Base-by-base conservation (phyloP, 1,139 yeast genomes). In the Arxiozyma bovina region DNA sequence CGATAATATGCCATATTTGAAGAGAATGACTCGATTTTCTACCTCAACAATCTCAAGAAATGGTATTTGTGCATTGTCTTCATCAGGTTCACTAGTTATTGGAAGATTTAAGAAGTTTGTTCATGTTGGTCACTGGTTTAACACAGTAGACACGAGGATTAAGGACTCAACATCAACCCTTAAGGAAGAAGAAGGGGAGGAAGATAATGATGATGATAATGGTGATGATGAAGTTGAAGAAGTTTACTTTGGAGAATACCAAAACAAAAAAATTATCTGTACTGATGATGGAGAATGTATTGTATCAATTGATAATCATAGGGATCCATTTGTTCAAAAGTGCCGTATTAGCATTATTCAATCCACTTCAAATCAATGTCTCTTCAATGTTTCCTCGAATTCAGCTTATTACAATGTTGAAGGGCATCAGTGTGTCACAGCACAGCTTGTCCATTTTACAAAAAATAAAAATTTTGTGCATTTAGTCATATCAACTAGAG, bases 401-500 rank as follows among this genome's bases (percentile, higher is more conserved):
- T n/a, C 43, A 17, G 25, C 21, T 7, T 34, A 21, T 27, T 18
- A 46, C 23, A 20, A 11, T 20, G 20, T 46, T 4, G 49, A 46
- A 34, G 49, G 43, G n/a, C 30, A 56, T n/a, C 52, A 25, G 38
- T 54, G 56, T 50, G 9, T 58, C 8, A 34, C 61, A 4, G 65
- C 62, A 2, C 45, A 53, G 11, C 21, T 60, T 17, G 54, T 58
- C 1, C 58, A 53, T 18, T 61, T 64, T 15, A 68, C 72, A 3
- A 61, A 73, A 15, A 51, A 48, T 27, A 38, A 11, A 4, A 48
- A 54, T 27, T 43, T 46, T 34, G 49, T 46, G 20, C 50, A 58
- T 74, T 73, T 60, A 73, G 75, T 51, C 71, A 73, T 72, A 80
- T 84, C 45, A 70, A 76, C 68, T 58, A 64, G 54, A 50, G 55